Conservation (phyloP, 768 basidiomycete genomes). For the Tephrocybe sp. region DNA sequence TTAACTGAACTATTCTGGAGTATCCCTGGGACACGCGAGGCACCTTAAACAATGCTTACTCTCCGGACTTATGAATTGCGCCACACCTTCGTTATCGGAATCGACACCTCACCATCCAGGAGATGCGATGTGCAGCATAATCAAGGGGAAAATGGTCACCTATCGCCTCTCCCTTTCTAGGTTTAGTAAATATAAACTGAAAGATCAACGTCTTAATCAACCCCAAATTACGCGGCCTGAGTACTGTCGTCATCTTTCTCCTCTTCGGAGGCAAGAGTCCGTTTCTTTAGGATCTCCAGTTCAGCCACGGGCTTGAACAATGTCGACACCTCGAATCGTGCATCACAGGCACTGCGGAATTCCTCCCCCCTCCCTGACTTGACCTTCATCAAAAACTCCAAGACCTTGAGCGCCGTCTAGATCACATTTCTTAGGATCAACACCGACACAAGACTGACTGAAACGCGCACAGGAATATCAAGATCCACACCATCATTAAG, state of each 20-base stretch:
- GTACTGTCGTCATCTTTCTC: conserved; percentile 11
- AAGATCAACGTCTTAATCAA: no score
- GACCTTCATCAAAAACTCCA: conserved; percentile 49
- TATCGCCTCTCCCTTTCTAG: no score
- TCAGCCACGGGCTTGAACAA: conserved; percentile 63
- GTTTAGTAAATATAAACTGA: no score
- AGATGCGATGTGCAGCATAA: no score
- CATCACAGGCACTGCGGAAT: conserved; percentile 55
- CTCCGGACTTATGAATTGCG: no score
- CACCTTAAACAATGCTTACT: no score
- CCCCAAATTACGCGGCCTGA: not conserved
- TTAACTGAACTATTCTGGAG: no score
- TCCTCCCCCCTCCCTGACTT: conserved; percentile 58
- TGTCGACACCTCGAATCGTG: conserved; percentile 60
- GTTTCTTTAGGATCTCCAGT: conserved; percentile 37
- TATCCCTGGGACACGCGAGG: no score
- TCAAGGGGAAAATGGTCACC: no score
- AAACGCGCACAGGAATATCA: conserved; percentile 43
- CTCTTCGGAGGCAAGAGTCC: conserved; percentile 17
- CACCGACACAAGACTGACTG: not conserved
- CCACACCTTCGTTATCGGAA: no score
- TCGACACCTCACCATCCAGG: no score
- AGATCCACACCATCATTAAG: conserved; percentile 43
- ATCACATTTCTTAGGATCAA: not conserved
- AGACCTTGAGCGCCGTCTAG: conserved; percentile 52